Conservation (phyloP, 306 rosid genomes). For the Sechiopsis laciniata region DNA sequence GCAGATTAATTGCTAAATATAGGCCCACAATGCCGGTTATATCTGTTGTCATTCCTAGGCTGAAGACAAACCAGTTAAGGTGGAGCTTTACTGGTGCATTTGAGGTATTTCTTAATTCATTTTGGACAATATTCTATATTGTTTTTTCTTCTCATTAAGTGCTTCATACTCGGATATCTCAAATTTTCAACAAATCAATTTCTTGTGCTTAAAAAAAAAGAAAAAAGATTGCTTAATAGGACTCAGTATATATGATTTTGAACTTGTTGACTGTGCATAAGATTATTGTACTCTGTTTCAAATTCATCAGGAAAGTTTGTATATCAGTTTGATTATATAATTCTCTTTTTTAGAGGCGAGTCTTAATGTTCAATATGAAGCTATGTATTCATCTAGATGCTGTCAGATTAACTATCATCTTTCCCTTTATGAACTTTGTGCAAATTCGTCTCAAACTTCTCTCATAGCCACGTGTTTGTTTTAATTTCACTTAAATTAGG, state of each 20-base stretch:
- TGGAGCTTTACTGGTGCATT: conserved; percentile 94
- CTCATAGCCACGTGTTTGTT: not conserved
- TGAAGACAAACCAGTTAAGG: conserved; percentile 35
- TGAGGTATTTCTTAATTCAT: conserved; percentile 44
- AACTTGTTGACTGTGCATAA: not conserved
- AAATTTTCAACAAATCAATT: not conserved
- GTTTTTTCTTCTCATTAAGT: not conserved
- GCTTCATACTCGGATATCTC: not conserved
- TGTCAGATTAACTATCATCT: not conserved
- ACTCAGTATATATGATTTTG: not conserved
- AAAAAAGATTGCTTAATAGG: not conserved
- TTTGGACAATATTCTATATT: not conserved
- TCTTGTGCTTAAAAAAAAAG: not conserved
- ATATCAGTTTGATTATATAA: not conserved
- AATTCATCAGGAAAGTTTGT: not conserved
- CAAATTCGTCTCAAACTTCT: not conserved
- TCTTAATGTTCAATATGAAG: not conserved
- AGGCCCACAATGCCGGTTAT: conserved; percentile 54
- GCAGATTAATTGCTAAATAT: conserved; percentile 50
- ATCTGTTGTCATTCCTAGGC: conserved; percentile 44
- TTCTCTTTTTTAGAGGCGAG: conserved; percentile 3
- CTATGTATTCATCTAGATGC: not conserved
- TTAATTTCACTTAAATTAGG: not conserved
- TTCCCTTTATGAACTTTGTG: not conserved
- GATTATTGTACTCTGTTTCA: not conserved